Conservation (phyloP, 192 early-diverging fungal species). For the Spinellus fusiger region DNA sequence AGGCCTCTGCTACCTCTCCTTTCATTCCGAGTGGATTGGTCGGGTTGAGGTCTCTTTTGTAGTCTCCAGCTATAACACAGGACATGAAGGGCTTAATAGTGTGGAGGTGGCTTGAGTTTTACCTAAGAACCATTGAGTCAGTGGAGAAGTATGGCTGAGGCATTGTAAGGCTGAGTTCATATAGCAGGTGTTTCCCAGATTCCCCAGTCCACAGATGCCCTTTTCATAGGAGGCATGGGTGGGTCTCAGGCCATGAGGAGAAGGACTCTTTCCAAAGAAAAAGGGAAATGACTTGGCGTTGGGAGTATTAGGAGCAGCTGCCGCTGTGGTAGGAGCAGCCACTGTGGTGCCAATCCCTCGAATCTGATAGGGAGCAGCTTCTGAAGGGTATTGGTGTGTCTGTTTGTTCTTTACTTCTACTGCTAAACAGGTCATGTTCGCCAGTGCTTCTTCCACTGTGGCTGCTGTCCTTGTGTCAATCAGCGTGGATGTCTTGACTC, state of each 20-base stretch:
- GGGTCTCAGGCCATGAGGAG: neutral
- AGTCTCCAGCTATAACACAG: slow-evolving; percentile 17
- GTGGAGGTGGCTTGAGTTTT: neutral
- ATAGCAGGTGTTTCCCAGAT: slow-evolving; percentile 85
- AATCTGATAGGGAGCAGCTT: neutral
- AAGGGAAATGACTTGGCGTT: neutral
- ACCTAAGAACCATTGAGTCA: slow-evolving; percentile 59
- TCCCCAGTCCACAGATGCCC: slow-evolving; percentile 56
- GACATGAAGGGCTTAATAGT: neutral
- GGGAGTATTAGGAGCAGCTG: neutral
- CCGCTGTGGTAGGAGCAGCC: neutral
- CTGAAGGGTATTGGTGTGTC: neutral
- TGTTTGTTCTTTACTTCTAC: neutral
- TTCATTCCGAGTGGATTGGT: slow-evolving; percentile 70
- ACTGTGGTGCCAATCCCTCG: no score
- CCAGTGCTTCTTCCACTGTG: neutral
- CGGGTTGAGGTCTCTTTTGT: slow-evolving; percentile 54
- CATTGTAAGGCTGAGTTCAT: slow-evolving; percentile 90
- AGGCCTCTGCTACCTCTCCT: slow-evolving; percentile 59
- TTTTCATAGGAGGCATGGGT: neutral
- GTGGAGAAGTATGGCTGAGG: slow-evolving; percentile 62
- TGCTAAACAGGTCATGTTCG: neutral
- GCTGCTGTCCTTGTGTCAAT: neutral
- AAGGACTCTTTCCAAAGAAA: neutral
- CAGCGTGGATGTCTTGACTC: neutral